Evolutionary conservation across 345 rosid genomes (phyloP).

Genomic region (Eucalyptus caleyi): DNA sequence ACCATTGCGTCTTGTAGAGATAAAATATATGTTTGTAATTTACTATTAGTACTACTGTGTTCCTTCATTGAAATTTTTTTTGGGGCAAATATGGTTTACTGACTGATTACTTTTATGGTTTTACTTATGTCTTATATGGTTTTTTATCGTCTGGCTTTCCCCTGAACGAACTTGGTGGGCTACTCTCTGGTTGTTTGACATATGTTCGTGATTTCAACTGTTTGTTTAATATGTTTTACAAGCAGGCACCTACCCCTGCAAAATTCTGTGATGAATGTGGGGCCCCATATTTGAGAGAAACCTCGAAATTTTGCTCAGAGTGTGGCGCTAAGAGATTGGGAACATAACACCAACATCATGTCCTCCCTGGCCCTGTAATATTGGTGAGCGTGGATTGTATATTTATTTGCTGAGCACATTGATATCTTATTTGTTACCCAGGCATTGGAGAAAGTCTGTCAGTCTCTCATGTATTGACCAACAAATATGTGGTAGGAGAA

Average conservation of each 20-base stretch:
- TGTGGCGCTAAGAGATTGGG: constrained; percentile 88
- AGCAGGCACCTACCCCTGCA: constrained; percentile 55
- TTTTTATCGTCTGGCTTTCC: neutral
- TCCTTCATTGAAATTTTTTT: neutral
- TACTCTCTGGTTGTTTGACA: neutral
- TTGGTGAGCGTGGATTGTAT: neutral
- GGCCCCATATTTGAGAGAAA: constrained; percentile 66
- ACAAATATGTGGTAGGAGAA: neutral
- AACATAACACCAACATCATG: constrained; percentile 9
- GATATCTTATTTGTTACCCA: neutral
- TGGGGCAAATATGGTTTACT: neutral
- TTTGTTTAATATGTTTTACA: neutral
- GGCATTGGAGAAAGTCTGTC: neutral
- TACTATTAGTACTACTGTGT: neutral
- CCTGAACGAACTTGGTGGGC: neutral
- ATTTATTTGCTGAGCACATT: neutral
- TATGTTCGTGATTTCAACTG: neutral
- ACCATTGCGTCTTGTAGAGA: neutral
- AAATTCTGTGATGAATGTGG: constrained; percentile 93
- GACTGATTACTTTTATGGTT: neutral
- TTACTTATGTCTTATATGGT: neutral
- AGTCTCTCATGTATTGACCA: neutral
- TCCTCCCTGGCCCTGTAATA: neutral
- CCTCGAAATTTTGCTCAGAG: constrained; percentile 91
- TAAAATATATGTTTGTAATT: neutral